Conservation (phyloP, 2,329 filamentous ascomycete genomes). For the Colletotrichum gloeosporioides region DNA sequence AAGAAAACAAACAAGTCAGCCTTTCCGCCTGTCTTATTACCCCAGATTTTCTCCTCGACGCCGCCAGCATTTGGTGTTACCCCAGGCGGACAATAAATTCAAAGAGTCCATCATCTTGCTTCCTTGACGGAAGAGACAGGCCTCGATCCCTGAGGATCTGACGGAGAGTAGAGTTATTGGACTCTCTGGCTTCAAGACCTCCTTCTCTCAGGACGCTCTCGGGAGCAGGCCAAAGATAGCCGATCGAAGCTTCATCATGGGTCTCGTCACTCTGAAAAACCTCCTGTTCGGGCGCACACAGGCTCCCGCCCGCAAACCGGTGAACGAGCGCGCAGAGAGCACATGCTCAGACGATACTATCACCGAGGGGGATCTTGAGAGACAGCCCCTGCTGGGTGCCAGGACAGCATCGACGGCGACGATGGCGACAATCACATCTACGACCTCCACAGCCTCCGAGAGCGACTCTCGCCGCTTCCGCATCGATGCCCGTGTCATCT, state of each 20-base stretch:
- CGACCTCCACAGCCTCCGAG: not conserved
- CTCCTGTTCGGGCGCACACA: constrained; percentile 19
- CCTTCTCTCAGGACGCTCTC: not conserved
- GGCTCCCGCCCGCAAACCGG: not conserved
- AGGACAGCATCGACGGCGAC: constrained; percentile 2
- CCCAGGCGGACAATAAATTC: not conserved
- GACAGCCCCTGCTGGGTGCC: constrained; percentile 19
- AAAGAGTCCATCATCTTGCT: not conserved
- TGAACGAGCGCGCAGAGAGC: constrained; percentile 3
- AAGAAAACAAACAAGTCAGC: constrained; percentile 5
- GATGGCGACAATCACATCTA: constrained; percentile 2
- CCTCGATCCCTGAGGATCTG: not conserved
- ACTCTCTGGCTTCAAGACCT: not conserved
- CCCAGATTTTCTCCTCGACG: not conserved
- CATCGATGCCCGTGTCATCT: constrained; percentile 26
- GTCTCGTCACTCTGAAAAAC: constrained; percentile 23
- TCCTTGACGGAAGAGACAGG: not conserved
- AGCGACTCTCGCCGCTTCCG: constrained; percentile 14
- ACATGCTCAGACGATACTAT: constrained; percentile 23
- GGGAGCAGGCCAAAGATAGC: not conserved
- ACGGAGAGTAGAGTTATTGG: not conserved
- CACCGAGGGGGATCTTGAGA: constrained; percentile 20
- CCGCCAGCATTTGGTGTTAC: not conserved
- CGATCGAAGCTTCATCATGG: constrained; percentile 9
- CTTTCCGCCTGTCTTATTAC: not conserved